Conservation (phyloP, 441 rosid species). For the Biscutella auriculata region DNA sequence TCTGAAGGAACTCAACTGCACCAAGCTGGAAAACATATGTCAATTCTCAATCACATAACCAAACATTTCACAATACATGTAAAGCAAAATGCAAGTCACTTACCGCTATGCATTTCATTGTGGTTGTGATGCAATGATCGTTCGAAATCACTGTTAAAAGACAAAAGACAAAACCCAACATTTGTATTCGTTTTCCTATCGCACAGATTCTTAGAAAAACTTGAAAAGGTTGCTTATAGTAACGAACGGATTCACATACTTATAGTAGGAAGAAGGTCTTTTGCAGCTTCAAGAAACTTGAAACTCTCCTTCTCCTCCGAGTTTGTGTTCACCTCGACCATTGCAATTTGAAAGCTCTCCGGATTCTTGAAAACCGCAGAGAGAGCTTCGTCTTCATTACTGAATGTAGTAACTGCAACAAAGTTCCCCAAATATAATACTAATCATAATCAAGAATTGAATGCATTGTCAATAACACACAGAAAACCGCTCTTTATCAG, state of each 20-base stretch:
- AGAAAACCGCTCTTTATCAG: neutral
- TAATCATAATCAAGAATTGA: neutral
- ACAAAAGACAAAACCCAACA: neutral
- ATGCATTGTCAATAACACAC: neutral
- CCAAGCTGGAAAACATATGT: slow-evolving; percentile 58
- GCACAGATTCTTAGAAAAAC: neutral
- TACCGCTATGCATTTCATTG: slow-evolving; percentile 95
- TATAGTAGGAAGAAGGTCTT: slow-evolving; percentile 77
- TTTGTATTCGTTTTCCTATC: neutral
- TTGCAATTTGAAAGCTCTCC: slow-evolving; percentile 75
- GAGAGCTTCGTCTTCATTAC: slow-evolving; percentile 65
- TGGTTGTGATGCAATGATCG: slow-evolving; percentile 65
- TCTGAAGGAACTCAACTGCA: slow-evolving; percentile 87
- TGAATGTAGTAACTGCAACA: slow-evolving; percentile 62
- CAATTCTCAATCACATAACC: slow-evolving; percentile 13
- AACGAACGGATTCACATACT: slow-evolving; percentile 28
- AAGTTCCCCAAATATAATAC: neutral
- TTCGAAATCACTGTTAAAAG: slow-evolving; percentile 73
- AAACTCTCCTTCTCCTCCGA: slow-evolving; percentile 37
- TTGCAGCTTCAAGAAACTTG: slow-evolving; percentile 73
- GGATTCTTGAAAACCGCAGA: slow-evolving; percentile 44
- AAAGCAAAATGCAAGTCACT: slow-evolving; percentile 20
- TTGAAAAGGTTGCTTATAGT: neutral
- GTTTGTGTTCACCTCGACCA: slow-evolving; percentile 59
- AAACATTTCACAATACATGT: neutral